Evolutionary conservation across 768 basidiomycete genomes (phyloP), one percentile per base, ranked within the genome.

Genomic region (Clitopilus passeckerianus): DNA sequence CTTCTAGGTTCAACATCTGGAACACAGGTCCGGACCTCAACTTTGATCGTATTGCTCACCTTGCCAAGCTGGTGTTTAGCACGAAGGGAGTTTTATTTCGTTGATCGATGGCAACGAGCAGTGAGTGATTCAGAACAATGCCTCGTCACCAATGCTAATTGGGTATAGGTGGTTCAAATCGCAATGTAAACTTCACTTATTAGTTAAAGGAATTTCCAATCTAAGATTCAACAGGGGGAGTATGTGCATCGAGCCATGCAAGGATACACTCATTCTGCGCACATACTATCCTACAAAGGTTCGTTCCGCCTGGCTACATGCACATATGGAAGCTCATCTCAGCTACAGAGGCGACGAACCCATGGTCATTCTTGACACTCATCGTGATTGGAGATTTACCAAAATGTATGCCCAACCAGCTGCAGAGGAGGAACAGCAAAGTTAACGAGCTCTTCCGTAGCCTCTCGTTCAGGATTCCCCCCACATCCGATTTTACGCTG

Each of bases 41-140:
- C 69, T 97, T 98, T 68, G 95, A 97, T 71, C 85, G 95, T 16
- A 95, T 97, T 63, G 91, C 88, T 15, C 93, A 96, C 70, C 82
- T 98, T 24, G 91, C 90, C 41, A 95, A 95, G 74, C 77, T 97
- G 41, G 95, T 98, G 6, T 98, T 98, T 72, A 90, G 82, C 67
- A 91, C 94, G 1, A 91, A 91, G 69, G 87, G 90, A 14, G 94
- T 95, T 71, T 86, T 22, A 90, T 98, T 20, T 85, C 89, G 7
- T 74, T 96, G 35, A 80, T 94, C n/a, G 94, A 96, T 68, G 86
- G 85, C 12, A 85, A 86, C 44, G 89, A 91, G 60, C 90, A 93
- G 89, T 91, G 73, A 72, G 89, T 69, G 18, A n/a, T 57, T 15
- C n/a, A 58, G 20, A 57, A 37, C 56, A 56, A 27, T 57, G 35